Base-by-base conservation (phyloP, 306 rosid species). In the Castanea sativa region DNA sequence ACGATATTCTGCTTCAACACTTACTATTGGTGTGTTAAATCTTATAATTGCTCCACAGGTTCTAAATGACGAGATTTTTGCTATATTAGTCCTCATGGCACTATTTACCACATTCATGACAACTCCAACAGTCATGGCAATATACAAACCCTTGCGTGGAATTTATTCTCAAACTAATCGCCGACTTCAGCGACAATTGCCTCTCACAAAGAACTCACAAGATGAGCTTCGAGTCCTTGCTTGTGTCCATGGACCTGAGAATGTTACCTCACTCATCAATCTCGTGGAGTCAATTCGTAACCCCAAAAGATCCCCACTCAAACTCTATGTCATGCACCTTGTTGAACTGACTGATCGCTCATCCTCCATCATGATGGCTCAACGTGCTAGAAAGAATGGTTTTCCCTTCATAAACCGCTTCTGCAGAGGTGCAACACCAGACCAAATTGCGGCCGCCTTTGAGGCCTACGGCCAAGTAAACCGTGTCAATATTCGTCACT, bases 321-420 rank as follows among this genome's bases (percentile, higher is more conserved):
- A 79, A 76, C 84, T 87, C 3, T 87, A 84, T 45, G 79, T 79
- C 1, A 82, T 79, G 88, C 80, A 79, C 4, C 86, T 87, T 15
- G 80, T 79, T 3, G 84, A 87, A 32, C 86, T 81, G 67, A 81
- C 84, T 1, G 83, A 84, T 63, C 81, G 83, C 20, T 79, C 90
- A 2, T 84, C 90, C 45, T 87, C 90, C 69, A 87, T 87, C 57
- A 71, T 84, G 68, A 84, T 82, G 86, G 88, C 82, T 76, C 90
- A 69, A 76, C 71, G 81, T 11, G 70, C 55, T 9, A 57, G 86
- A 2, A 81, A 57, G 75, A 79, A 85, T 0, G 90, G 90, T 15
- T 81, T 84, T 56, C 88, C 86, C 15, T 19, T 76, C 55, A 73
- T 76, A 71, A 76, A 79, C 71, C 69, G 83, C 5, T 53, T 68